A percentile compares a stretch with the other conserved stretches of the same genome.
phyloP scores from a whole-genome alignment of 208 protist genomes.

The Tritrichomonas foetus region DNA sequence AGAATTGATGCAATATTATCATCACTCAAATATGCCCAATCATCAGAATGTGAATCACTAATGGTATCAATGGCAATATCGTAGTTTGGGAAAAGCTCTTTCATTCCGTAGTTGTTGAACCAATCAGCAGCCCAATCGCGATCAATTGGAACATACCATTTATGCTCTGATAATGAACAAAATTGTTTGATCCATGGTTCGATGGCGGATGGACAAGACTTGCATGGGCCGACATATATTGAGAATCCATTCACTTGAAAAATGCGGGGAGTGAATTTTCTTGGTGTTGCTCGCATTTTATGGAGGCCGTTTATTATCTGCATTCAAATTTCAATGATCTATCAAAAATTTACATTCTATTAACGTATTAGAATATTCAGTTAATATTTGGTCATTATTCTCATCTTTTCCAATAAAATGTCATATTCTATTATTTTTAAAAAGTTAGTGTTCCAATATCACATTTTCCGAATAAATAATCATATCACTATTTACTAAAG shows the following conservation, averaged over 20 bases:
- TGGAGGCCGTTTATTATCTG: no score
- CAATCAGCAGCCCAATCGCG: background rate
- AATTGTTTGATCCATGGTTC: constrained; percentile 26
- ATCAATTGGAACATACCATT: constrained; percentile 34
- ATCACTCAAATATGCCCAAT: background rate
- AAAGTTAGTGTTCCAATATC: no score
- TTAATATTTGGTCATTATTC: no score
- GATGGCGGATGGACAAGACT: background rate
- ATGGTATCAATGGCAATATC: constrained; percentile 33
- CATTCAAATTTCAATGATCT: no score
- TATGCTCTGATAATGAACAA: background rate
- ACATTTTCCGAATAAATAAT: no score
- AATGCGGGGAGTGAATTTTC: background rate
- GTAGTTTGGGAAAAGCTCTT: background rate
- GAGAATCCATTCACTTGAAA: background rate
- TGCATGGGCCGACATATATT: background rate
- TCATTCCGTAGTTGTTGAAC: constrained; percentile 1
- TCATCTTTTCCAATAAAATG: no score
- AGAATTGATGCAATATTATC: background rate
- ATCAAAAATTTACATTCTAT: no score
- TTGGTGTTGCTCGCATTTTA: no score
- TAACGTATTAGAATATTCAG: no score
- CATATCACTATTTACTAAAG: no score
- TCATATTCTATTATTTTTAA: no score
- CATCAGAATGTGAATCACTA: constrained; percentile 1